A percentile compares a stretch with the other conserved stretches of the same genome.
phyloP scores from a whole-genome alignment of 1,284 basidiomycete species.

The Tremellales sp. region DNA sequence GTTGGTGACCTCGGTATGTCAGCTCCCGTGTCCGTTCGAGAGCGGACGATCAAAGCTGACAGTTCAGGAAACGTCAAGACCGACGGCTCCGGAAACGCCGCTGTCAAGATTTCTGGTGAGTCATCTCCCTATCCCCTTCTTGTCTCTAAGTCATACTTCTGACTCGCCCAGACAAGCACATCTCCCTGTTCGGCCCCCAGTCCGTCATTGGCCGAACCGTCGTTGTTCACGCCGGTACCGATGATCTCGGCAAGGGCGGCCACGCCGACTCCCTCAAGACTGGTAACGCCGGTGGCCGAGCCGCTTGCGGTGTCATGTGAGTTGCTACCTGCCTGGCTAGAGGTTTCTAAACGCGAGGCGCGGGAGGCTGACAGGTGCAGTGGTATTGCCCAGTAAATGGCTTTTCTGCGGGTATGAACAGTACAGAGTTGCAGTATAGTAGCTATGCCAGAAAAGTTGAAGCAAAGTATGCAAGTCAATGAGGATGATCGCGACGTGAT shows the following conservation, averaged over 20 bases:
- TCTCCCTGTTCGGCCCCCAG: conserved; percentile 65
- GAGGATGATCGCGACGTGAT: no score
- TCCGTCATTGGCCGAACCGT: conserved; percentile 64
- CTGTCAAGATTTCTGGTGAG: conserved; percentile 8
- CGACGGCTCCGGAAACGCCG: conserved; percentile 58
- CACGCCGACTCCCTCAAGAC: conserved; percentile 66
- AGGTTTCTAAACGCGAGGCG: background rate
- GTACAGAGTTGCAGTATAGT: no score
- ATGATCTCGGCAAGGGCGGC: conserved; percentile 68
- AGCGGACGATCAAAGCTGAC: no score
- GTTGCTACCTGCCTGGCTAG: conserved; percentile 17
- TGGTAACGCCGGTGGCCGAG: conserved; percentile 66
- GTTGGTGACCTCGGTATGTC: conserved; percentile 68
- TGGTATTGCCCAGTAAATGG: background rate
- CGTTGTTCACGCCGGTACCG: conserved; percentile 62
- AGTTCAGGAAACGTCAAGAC: conserved; percentile 56
- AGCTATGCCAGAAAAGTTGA: no score
- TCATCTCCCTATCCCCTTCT: background rate
- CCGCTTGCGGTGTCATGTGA: conserved; percentile 73
- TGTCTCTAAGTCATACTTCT: conserved; percentile 5
- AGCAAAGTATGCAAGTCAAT: no score
- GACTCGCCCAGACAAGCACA: conserved; percentile 53
- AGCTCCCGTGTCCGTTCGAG: conserved; percentile 54
- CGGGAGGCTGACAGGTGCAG: background rate
- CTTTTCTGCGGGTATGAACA: no score